Evolutionary conservation across 768 basidiomycete species (phyloP).

Genomic region (Hygrocybe punicea): DNA sequence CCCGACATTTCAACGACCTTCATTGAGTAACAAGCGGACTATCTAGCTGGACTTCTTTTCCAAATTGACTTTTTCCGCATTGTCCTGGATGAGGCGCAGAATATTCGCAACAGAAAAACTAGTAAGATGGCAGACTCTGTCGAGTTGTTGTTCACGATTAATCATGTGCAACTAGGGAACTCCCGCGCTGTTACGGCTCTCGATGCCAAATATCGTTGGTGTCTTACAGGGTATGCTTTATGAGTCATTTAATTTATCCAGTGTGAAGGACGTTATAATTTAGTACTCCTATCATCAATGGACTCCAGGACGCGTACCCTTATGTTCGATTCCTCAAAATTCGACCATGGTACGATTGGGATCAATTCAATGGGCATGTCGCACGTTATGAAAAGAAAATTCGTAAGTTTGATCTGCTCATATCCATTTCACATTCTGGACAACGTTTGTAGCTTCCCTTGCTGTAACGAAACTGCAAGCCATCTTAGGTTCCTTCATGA

Average conservation of each 20-base stretch:
- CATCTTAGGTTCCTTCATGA: conserved; percentile 49
- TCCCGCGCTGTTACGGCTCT: conserved; percentile 57
- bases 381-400: conserved; percentile 45
- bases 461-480: conserved; percentile 60
- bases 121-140: conserved; percentile 31
- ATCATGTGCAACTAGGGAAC: conserved; percentile 35
- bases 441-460: conserved; percentile 38
- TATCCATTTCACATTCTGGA: no score
- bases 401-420: conserved; percentile 36
- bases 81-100: conserved; percentile 56
- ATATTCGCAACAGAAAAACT: conserved; percentile 49
- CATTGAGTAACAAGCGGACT: neutral
- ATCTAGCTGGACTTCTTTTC: conserved; percentile 48
- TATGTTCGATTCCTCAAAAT: conserved; percentile 44
- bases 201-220: conserved; percentile 57
- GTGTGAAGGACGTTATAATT: neutral
- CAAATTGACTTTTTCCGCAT: conserved; percentile 52
- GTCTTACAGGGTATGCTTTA: conserved; percentile 50
- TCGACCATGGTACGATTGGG: conserved; percentile 48
- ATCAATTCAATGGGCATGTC: conserved; percentile 40
- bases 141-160: neutral
- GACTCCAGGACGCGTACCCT: conserved; percentile 52
- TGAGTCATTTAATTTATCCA: neutral
- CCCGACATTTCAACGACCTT: no score
- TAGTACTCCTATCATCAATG: conserved; percentile 65